Evolutionary conservation across 1,284 basidiomycete genomes (phyloP).

Genomic region (Rhizoctonia solani): DNA sequence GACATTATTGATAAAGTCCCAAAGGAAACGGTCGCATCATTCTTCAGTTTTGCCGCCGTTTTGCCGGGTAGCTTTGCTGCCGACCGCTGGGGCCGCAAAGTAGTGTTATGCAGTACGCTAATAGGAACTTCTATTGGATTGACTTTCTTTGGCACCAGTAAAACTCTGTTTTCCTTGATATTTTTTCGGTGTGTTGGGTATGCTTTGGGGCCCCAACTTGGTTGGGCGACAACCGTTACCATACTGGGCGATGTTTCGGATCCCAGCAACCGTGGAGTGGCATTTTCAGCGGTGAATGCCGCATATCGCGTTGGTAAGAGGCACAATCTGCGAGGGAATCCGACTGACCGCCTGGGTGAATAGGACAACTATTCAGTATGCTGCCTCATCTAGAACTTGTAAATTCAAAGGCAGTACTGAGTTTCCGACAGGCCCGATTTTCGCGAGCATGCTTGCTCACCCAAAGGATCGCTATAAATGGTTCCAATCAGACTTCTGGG

Average conservation of each 20-base stretch:
- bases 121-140: slow-evolving; percentile 13
- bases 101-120: slow-evolving; percentile 3
- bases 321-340: too few relatives aligned
- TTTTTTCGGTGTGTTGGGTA: slow-evolving; percentile 13
- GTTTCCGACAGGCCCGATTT: slow-evolving; percentile 4
- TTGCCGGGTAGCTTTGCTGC: slow-evolving; percentile 25
- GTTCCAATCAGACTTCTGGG: slow-evolving; percentile 20
- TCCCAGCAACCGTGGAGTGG: not conserved
- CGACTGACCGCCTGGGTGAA: not conserved
- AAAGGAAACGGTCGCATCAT: slow-evolving; percentile 30
- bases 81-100: slow-evolving; percentile 14
- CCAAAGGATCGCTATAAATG: not conserved
- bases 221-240: slow-evolving; percentile 10
- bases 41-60: slow-evolving; percentile 10
- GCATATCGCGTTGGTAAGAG: slow-evolving; percentile 13
- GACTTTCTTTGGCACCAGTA: slow-evolving; percentile 7
- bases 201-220: slow-evolving; percentile 16
- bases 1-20: not conserved
- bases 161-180: slow-evolving; percentile 1
- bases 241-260: slow-evolving; percentile 7
- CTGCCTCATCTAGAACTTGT: not conserved
- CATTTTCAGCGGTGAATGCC: slow-evolving; percentile 22
- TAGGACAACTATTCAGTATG: slow-evolving; percentile 27
- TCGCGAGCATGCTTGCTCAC: slow-evolving; percentile 6
- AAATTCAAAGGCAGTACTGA: not conserved